Conservation (phyloP, 2,329 filamentous ascomycete genomes). For the Passalora sequoiae region DNA sequence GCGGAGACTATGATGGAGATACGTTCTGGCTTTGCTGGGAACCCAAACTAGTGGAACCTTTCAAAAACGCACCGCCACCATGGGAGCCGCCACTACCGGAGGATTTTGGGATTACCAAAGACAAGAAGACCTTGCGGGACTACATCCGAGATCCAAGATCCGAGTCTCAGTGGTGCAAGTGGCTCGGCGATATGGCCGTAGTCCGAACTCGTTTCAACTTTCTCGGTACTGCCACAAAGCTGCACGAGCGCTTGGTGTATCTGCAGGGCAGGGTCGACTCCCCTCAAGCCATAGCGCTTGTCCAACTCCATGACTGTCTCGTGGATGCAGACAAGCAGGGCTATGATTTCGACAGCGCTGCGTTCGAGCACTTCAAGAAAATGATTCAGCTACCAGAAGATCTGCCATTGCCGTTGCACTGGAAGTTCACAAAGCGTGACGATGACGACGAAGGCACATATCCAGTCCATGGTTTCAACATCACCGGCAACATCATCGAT, state of each 20-base stretch:
- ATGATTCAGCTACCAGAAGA: constrained; percentile 46
- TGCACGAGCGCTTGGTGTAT: constrained; percentile 61
- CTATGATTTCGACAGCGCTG: constrained; percentile 44
- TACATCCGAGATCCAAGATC: constrained; percentile 47
- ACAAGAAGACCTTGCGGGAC: constrained; percentile 45
- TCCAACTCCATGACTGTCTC: constrained; percentile 42
- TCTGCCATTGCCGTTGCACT: constrained; percentile 34
- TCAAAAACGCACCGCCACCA: constrained; percentile 55
- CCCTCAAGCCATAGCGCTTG: constrained; percentile 19
- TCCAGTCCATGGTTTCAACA: neutral
- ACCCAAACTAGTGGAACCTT: constrained; percentile 58
- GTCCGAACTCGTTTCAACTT: constrained; percentile 51
- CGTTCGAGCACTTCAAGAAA: constrained; percentile 50
- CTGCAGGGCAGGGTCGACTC: constrained; percentile 20
- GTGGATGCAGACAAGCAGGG: constrained; percentile 45
- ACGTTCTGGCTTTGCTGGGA: constrained; percentile 74
- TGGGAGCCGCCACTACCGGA: constrained; percentile 35
- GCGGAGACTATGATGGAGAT: constrained; percentile 79
- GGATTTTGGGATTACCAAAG: constrained; percentile 49
- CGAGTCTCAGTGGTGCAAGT: constrained; percentile 34
- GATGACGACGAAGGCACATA: constrained; percentile 25
- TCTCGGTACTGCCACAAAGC: constrained; percentile 60
- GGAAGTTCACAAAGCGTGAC: constrained; percentile 26
- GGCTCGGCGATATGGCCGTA: constrained; percentile 10
- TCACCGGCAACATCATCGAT: constrained; percentile 54